A percentile compares a stretch with the other conserved stretches of the same genome.
Conservation (phyloP, 768 basidiomycete genomes). For the Termitomyces sp. region DNA sequence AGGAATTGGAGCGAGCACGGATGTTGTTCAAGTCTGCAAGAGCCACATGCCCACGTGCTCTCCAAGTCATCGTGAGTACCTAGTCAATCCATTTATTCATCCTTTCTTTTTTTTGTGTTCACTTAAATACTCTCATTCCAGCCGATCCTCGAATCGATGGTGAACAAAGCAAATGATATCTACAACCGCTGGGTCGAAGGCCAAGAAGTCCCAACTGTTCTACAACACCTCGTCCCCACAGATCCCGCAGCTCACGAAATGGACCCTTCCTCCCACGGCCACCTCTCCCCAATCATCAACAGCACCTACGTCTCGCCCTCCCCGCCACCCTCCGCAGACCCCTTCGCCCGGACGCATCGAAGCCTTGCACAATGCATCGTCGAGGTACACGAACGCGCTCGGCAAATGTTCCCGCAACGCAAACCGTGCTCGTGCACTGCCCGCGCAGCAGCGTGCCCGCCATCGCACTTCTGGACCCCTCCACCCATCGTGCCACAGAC, state of each 20-base stretch:
- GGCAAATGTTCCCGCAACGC: constrained; percentile 34
- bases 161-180: constrained; percentile 44
- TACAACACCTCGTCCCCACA: constrained; percentile 22
- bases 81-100: neutral
- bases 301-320: constrained; percentile 16
- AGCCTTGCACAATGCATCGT: constrained; percentile 41
- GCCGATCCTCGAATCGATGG: constrained; percentile 45
- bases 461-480: constrained; percentile 41
- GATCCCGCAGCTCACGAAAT: constrained; percentile 16
- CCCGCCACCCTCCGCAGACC: constrained; percentile 22
- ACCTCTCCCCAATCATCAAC: constrained; percentile 7
- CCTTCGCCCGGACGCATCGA: constrained; percentile 35
- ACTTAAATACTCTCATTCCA: constrained; percentile 8
- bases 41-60: constrained; percentile 38
- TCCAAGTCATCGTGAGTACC: constrained; percentile 38
- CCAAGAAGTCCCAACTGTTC: constrained; percentile 37
- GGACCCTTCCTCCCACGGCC: constrained; percentile 5
- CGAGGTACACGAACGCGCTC: constrained; percentile 41
- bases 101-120: neutral
- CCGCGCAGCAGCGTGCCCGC: constrained; percentile 23
- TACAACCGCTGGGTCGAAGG: constrained; percentile 42
- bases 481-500: constrained; percentile 26
- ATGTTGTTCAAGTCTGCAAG: constrained; percentile 39
- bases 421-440: constrained; percentile 38
- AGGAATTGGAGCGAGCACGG: constrained; percentile 50